Evolutionary conservation across 805 yeast species (phyloP).

Genomic region (Torulaspora franciscae): DNA sequence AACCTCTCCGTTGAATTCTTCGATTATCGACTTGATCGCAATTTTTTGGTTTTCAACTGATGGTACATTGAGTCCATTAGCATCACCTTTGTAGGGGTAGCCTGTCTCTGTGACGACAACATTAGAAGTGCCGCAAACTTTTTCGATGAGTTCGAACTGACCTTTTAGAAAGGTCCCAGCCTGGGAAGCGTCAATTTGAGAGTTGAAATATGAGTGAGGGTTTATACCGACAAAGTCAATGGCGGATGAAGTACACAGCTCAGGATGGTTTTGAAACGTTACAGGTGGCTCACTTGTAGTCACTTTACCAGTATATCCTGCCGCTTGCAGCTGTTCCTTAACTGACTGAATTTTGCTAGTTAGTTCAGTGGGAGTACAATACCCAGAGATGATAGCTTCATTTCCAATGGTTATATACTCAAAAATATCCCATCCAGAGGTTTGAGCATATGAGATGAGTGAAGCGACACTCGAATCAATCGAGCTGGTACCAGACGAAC

Average conservation of each 20-base stretch:
- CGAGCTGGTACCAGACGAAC: conserved; percentile 58
- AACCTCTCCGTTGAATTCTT: conserved; percentile 52
- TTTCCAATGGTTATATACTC: conserved; percentile 79
- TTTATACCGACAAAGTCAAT: conserved; percentile 84
- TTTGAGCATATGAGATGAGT: conserved; percentile 48
- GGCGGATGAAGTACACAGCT: conserved; percentile 60
- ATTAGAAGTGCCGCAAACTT: conserved; percentile 49
- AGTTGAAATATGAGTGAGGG: conserved; percentile 80
- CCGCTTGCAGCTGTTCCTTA: conserved; percentile 49
- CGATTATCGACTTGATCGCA: conserved; percentile 62
- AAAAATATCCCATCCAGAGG: conserved; percentile 67
- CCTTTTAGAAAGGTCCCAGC: conserved; percentile 68
- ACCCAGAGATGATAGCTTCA: conserved; percentile 72
- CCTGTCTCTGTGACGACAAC: conserved; percentile 82
- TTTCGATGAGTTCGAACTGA: conserved; percentile 53
- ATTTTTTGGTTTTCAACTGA: conserved; percentile 59
- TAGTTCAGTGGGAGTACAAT: conserved; percentile 56
- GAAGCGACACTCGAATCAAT: conserved; percentile 55
- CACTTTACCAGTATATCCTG: conserved; percentile 72
- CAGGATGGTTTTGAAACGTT: conserved; percentile 55
- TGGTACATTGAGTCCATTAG: conserved; percentile 73
- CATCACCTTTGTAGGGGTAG: conserved; percentile 70
- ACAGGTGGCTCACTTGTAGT: conserved; percentile 92
- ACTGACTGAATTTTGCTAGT: conserved; percentile 60
- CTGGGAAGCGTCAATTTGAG: conserved; percentile 51